Percentiles rank a stretch among this genome's conserved stretches.
These are phyloP conservation scores for Pochonia chlamydosporia DNA, from an alignment of 2,329 filamentous ascomycete species.

Conservation along the genomic window DNA sequence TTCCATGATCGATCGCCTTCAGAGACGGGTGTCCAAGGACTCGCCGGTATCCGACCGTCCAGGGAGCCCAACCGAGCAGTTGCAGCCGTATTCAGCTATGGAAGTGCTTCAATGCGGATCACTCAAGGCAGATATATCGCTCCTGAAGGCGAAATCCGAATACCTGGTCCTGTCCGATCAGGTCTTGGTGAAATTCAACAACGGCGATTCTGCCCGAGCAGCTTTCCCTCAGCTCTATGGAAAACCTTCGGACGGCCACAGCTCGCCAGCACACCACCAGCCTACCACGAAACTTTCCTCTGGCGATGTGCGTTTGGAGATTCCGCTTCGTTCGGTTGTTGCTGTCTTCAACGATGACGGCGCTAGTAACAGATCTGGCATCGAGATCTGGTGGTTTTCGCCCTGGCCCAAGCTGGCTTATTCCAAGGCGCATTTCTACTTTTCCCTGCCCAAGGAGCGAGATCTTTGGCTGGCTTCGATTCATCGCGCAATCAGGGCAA, in stretches of 20 bases:
- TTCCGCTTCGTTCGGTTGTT: constrained; percentile 45
- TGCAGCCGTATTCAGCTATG: constrained; percentile 28
- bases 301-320: constrained; percentile 35
- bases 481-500: constrained; percentile 33
- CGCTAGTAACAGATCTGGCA: constrained; percentile 41
- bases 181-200: constrained; percentile 45
- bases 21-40: constrained; percentile 33
- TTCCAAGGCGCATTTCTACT: constrained; percentile 42
- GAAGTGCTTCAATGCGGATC: constrained; percentile 38
- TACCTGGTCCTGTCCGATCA: constrained; percentile 48
- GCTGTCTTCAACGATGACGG: constrained; percentile 48
- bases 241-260: constrained; percentile 14
- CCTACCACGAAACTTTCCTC: constrained; percentile 22
- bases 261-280: constrained; percentile 17
- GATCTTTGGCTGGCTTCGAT: constrained; percentile 45
- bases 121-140: constrained; percentile 43
- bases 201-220: constrained; percentile 38
- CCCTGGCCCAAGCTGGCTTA: constrained; percentile 38
- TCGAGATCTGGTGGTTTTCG: constrained; percentile 53
- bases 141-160: constrained; percentile 42
- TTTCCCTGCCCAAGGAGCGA: constrained; percentile 40
- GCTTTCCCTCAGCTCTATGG: constrained; percentile 41
- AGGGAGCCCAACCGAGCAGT: constrained; percentile 21
- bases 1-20: constrained; percentile 36
- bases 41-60: constrained; percentile 26